These are phyloP conservation scores for Jaminaea rosea DNA, from an alignment of 1,284 basidiomycete species.

Conservation along the genomic window DNA sequence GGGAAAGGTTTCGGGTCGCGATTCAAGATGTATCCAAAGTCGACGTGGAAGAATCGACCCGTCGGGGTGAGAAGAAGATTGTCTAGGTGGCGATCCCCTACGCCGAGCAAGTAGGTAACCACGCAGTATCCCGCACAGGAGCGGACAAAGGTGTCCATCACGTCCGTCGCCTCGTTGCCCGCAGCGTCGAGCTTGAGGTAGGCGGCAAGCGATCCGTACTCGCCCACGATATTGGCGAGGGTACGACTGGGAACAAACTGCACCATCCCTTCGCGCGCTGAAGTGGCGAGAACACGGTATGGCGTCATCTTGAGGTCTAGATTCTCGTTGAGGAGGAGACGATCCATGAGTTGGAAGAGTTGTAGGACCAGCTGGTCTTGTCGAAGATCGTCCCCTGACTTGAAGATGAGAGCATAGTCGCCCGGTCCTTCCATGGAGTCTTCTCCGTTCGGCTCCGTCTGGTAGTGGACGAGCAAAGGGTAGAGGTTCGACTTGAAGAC, in stretches of 20 bases:
- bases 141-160: slow-evolving; percentile 90
- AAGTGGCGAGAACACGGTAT: slow-evolving; percentile 89
- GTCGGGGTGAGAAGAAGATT: slow-evolving; percentile 88
- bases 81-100: slow-evolving; percentile 93
- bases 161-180: slow-evolving; percentile 75
- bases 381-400: slow-evolving; percentile 95
- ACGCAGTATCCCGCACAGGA: slow-evolving; percentile 99
- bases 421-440: slow-evolving; percentile 50
- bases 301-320: slow-evolving; percentile 84
- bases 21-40: slow-evolving; percentile 97
- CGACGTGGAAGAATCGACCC: slow-evolving; percentile 63
- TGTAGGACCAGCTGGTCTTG: slow-evolving; percentile 97
- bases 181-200: slow-evolving; percentile 80
- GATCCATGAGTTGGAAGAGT: slow-evolving; percentile 94
- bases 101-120: slow-evolving; percentile 89
- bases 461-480: slow-evolving; percentile 82
- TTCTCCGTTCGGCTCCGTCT: slow-evolving; percentile 45
- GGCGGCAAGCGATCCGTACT: slow-evolving; percentile 65
- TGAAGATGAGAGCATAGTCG: slow-evolving; percentile 86
- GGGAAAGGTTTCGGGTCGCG: slow-evolving; percentile 97
- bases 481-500: slow-evolving; percentile 97
- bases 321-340: slow-evolving; percentile 85
- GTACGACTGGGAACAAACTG: slow-evolving; percentile 94
- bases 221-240: slow-evolving; percentile 78
- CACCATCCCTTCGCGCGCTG: slow-evolving; percentile 83